phyloP scores from a whole-genome alignment of 257 asterid genomes.

The Solanum neorickii region DNA sequence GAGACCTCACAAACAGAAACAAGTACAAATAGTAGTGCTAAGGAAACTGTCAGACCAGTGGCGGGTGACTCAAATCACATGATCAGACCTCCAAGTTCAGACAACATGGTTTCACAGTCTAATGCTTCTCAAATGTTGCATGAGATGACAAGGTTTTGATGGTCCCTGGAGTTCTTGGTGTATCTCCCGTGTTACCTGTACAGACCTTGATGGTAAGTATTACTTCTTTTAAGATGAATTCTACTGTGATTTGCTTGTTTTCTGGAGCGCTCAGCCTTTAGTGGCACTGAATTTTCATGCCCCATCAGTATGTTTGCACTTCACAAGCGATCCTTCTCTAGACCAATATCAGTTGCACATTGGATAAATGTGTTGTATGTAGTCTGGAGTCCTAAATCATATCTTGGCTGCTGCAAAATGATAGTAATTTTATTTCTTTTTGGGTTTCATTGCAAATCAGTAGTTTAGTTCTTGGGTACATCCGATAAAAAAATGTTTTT shows the following conservation, averaged over 20 bases:
- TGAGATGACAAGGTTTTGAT: conserved; percentile 56
- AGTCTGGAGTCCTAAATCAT: not conserved
- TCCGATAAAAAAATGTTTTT: not conserved
- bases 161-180: not conserved
- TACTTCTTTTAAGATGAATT: not conserved
- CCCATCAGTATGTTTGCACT: not conserved
- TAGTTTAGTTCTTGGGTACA: not conserved
- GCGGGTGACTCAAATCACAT: conserved; percentile 34
- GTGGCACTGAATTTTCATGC: not conserved
- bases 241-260: not conserved
- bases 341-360: not conserved
- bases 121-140: conserved; percentile 58
- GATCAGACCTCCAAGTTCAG: conserved; percentile 68
- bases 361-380: not conserved
- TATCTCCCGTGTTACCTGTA: not conserved
- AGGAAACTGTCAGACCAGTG: conserved; percentile 45
- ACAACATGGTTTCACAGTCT: conserved; percentile 59
- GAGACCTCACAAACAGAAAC: conserved; percentile 50
- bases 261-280: not conserved
- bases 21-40: conserved; percentile 24
- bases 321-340: not conserved
- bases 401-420: not conserved
- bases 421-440: not conserved
- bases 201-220: not conserved
- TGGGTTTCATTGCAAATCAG: not conserved